Evolutionary conservation across 2,329 filamentous ascomycete species (phyloP).

Genomic region (Lecanicillium sp.): DNA sequence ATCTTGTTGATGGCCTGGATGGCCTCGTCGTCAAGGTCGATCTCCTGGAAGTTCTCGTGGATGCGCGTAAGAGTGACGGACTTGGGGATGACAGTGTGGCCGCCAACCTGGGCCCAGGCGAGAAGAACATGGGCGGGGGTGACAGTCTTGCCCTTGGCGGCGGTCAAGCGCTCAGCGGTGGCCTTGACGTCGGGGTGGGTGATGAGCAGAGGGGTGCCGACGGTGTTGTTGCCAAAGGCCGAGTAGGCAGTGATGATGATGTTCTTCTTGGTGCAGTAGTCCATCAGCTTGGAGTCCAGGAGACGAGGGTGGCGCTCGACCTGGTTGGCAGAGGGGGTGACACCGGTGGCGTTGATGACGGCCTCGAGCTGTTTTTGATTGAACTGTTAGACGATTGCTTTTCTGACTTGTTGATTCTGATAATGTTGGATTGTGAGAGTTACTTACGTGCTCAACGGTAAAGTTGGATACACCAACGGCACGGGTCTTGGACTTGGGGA

Average conservation of each 20-base stretch:
- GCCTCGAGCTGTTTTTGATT: constrained; percentile 39
- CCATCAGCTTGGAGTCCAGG: constrained; percentile 45
- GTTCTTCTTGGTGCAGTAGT: constrained; percentile 52
- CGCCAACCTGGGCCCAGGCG: constrained; percentile 50
- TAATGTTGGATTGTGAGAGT: neutral
- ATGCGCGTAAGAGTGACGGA: constrained; percentile 61
- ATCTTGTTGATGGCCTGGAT: constrained; percentile 54
- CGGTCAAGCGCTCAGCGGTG: constrained; percentile 39
- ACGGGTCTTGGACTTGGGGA: constrained; percentile 52
- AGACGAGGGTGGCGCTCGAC: constrained; percentile 60
- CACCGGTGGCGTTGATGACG: constrained; percentile 48
- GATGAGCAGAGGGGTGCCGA: constrained; percentile 41
- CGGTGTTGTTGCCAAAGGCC: constrained; percentile 39
- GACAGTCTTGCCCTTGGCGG: constrained; percentile 25
- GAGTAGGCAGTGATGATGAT: constrained; percentile 63
- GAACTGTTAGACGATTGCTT: neutral
- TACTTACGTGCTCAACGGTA: constrained; percentile 41
- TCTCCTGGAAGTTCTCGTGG: constrained; percentile 59
- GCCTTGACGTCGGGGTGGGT: constrained; percentile 48
- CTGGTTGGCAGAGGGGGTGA: constrained; percentile 57
- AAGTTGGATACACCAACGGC: constrained; percentile 71
- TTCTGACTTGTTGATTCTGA: constrained; percentile 7
- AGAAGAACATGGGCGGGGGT: constrained; percentile 39
- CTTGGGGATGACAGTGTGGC: constrained; percentile 68
- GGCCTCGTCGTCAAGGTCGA: constrained; percentile 50